Conservation (phyloP, 2,329 filamentous ascomycete species). For the Beauveria sp. region DNA sequence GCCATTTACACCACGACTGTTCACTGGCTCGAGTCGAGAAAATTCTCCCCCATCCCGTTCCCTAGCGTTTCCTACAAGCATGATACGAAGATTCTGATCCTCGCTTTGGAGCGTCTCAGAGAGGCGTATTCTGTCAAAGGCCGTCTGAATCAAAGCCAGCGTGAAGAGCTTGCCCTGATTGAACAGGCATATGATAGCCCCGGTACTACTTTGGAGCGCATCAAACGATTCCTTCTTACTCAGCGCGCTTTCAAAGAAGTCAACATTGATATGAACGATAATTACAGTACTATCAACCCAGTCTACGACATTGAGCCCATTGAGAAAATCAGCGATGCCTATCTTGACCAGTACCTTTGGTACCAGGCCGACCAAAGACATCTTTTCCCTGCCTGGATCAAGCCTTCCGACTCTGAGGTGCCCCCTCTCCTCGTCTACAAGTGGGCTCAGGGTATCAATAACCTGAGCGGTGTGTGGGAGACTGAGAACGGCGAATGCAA, state of each 20-base stretch:
- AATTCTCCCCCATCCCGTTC: constrained; percentile 98
- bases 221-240: constrained; percentile 95
- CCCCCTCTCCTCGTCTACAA: constrained; percentile 93
- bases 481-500: constrained; percentile 92
- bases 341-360: constrained; percentile 97
- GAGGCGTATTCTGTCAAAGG: constrained; percentile 98
- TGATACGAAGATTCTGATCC: constrained; percentile 95
- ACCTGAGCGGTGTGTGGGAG: constrained; percentile 91
- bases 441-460: constrained; percentile 99
- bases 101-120: constrained; percentile 84
- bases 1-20: constrained; percentile 98
- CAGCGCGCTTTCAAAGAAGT: constrained; percentile 99
- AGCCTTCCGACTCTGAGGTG: constrained; percentile 96
- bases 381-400: constrained; percentile 97
- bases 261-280: constrained; percentile 99
- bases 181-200: constrained; percentile 98
- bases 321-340: constrained; percentile 98
- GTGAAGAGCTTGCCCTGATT: constrained; percentile 91
- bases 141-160: constrained; percentile 90
- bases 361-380: constrained; percentile 97
- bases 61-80: constrained; percentile 99
- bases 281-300: constrained; percentile 97
- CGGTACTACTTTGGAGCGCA: constrained; percentile 87
- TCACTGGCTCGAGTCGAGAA: constrained; percentile 96
- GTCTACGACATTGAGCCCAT: constrained; percentile 99